These are phyloP conservation scores for Leishmania aethiopica DNA, from an alignment of 208 protist species.

Conservation along the genomic window DNA sequence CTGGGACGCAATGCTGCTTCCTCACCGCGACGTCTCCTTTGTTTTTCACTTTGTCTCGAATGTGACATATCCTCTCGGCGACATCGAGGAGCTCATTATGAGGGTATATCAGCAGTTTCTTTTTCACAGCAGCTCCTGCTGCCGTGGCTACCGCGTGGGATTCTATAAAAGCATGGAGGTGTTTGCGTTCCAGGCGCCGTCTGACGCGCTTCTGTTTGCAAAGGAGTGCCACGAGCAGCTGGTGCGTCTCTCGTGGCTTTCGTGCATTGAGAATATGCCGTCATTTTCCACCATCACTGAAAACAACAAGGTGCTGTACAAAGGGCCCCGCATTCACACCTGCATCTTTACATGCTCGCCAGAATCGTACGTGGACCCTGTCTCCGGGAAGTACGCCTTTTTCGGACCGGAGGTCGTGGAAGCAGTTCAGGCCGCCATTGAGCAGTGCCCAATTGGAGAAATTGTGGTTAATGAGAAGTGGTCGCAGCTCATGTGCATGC, in stretches of 20 bases:
- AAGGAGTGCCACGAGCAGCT: constrained; percentile 73
- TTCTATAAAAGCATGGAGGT: constrained; percentile 56
- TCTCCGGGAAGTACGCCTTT: constrained; percentile 61
- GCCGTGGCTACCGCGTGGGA: constrained; percentile 60
- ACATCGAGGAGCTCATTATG: constrained; percentile 70
- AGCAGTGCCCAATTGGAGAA: constrained; percentile 67
- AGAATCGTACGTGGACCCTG: constrained; percentile 66
- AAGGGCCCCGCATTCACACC: constrained; percentile 84
- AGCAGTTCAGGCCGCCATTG: constrained; percentile 53
- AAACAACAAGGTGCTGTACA: constrained; percentile 58
- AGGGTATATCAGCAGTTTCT: constrained; percentile 72
- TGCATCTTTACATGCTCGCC: constrained; percentile 82
- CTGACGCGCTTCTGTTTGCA: constrained; percentile 67
- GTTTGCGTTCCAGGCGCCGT: constrained; percentile 76
- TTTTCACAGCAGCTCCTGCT: constrained; percentile 34
- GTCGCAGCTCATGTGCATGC: constrained; percentile 46
- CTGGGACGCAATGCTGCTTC: constrained; percentile 66
- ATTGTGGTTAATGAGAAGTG: constrained; percentile 78
- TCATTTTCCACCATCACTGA: constrained; percentile 54
- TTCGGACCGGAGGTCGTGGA: constrained; percentile 67
- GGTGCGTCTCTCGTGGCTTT: constrained; percentile 56
- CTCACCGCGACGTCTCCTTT: constrained; percentile 78
- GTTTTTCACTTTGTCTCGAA: constrained; percentile 78
- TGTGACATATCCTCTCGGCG: constrained; percentile 36
- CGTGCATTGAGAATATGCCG: constrained; percentile 26